Base-by-base conservation (phyloP, 2,329 filamentous ascomycete genomes). In the Fusarium subglutinans region DNA sequence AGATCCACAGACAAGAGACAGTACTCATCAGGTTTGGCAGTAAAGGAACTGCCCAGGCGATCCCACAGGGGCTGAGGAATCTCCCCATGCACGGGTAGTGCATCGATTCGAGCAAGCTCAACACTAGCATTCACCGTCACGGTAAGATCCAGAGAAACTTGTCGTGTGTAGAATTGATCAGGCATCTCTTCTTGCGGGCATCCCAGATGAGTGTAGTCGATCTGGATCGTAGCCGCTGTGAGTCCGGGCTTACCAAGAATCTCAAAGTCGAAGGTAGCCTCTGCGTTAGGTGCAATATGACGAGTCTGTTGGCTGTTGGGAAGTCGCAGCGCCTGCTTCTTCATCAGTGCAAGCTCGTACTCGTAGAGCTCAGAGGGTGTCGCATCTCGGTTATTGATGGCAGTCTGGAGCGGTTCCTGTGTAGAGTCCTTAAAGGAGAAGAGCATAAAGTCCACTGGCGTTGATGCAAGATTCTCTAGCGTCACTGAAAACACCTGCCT, bases 71-170 rank as follows among this genome's bases (percentile, higher is more conserved):
- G 84, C 37, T 80, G 81, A 3, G 92, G 92, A 59, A 96, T 90
- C 55, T 89, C 86, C 17, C 90, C 89, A 54, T 90, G 90, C 17
- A 97, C 87, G 2, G 94, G 91, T 40, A 96, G 82, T 24, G 97
- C 87, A 78, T 98, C 95, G 73, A 95, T 91, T 43, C 94, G 89
- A 40, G 91, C 88, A 15, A 98, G 86, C 78, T 98, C 94, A 33
- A 98, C 87, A 78, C 94, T 96, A 8, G 95, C 93, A 79, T 98
- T 98, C 54, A 98, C 96, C 10, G 96, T 98, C 22, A 98, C 90
- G 0, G 92, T 94, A 65, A 98, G 85, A 20, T 94, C 93, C 35
- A 97, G 86, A 24, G 92, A 91, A 22, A 97, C 88, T 79, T 96
- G 94, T 44, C 95, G 89, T 1, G 95, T 98, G 79, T 95, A 94